Evolutionary conservation across 768 basidiomycete species (phyloP), one percentile per base, ranked within the genome.

Genomic region (Leccinum ochraceum): DNA sequence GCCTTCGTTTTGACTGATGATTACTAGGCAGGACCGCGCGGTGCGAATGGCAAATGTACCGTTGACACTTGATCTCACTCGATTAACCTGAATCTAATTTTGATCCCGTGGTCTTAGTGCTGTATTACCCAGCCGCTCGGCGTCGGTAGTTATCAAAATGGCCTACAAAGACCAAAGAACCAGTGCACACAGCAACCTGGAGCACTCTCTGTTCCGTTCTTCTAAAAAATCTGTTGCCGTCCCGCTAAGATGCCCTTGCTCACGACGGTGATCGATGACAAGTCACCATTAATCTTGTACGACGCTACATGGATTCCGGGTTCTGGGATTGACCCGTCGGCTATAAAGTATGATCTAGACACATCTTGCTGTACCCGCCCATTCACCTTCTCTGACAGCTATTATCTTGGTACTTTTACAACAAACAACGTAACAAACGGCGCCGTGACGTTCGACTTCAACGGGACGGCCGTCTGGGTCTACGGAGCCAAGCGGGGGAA

Each of bases 401-500:
- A 79, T 54, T 74, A 73, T 22, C 68, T 71, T 3, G 75, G 75
- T 50, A 79, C 75, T 42, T 83, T 79, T 59, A 78, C 73, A 60
- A 69, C 61, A 5, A 80, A 81, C 6, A 68, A 74, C n/a, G 66
- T 63, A 0, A 62, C 65, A 34, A 67, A 71, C 9, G 79, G 79
- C 6, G 63, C 61, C 26, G 76, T 72, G 5, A 74, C 73, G 0
- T 78, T 84, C 63, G 59, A 66, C 26, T 85, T 84, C 73, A 80
- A 80, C 48, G 84, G 84, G 16, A 82, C 78, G 11, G 77, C 74
- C 6, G 67, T 85, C 20, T 76, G 77, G 71, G 67, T 85, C 10
- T 85, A 77, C 59, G 85, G 85, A 8, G 78, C 82, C 2, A 80
- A 81, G 56, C 75, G 83, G 24, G 44, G 58, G 6, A 81, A 82